Percentiles rank a stretch among this genome's conserved stretches.
phyloP scores from a whole-genome alignment of 1,284 basidiomycete species.

The Sporisorium reilianum region DNA sequence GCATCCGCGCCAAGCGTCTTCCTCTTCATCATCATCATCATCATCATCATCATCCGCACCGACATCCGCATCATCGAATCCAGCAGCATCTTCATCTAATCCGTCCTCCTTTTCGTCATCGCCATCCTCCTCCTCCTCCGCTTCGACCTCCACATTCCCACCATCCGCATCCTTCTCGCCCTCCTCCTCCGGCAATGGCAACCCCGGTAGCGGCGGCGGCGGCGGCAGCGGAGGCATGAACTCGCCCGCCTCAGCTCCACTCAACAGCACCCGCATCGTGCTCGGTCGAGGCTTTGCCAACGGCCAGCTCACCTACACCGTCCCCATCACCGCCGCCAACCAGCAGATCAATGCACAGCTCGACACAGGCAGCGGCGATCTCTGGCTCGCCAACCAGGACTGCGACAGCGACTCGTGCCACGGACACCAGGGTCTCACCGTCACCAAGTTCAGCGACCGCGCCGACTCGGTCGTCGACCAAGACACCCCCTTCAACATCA shows the following conservation, averaged over 20 bases:
- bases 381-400: slow-evolving; percentile 58
- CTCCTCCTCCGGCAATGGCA: slow-evolving; percentile 7
- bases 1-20: slow-evolving; percentile 24
- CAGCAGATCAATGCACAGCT: slow-evolving; percentile 56
- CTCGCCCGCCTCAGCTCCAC: slow-evolving; percentile 35
- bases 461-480: slow-evolving; percentile 36
- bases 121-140: neutral
- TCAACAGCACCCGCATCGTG: slow-evolving; percentile 53
- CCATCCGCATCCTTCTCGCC: slow-evolving; percentile 13
- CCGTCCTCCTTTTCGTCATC: neutral
- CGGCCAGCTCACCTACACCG: slow-evolving; percentile 58
- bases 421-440: slow-evolving; percentile 32
- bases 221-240: slow-evolving; percentile 12
- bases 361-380: slow-evolving; percentile 60
- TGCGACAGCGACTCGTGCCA: slow-evolving; percentile 51
- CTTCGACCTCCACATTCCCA: slow-evolving; percentile 10
- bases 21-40: slow-evolving; percentile 14
- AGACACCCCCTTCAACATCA: slow-evolving; percentile 51
- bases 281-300: slow-evolving; percentile 47
- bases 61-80: slow-evolving; percentile 4
- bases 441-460: slow-evolving; percentile 46
- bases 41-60: neutral
- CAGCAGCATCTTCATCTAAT: slow-evolving; percentile 11
- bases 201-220: neutral
- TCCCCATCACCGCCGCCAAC: slow-evolving; percentile 49